These are phyloP conservation scores for Oldenlandia corymbosa DNA, from an alignment of 257 asterid species.

Conservation along the genomic window DNA sequence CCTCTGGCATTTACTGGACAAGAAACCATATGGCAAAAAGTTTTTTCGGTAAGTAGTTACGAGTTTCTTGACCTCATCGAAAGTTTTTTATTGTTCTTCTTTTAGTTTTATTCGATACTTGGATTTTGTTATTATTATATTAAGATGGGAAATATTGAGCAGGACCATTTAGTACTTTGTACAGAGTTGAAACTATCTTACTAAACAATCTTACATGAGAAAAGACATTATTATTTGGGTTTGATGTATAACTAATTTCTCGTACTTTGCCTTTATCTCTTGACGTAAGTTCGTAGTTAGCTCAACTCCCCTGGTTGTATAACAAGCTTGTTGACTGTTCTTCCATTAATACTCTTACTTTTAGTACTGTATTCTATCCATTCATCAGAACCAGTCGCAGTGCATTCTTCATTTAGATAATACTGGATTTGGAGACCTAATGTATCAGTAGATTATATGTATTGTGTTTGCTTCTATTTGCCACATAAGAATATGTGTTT, in stretches of 20 bases:
- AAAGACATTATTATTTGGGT: too few species aligned
- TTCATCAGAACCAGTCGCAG: background rate
- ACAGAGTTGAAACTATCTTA: background rate
- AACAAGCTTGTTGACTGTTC: background rate
- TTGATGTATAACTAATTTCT: background rate
- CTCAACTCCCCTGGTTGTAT: background rate
- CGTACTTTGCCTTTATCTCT: background rate
- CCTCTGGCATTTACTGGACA: slow-evolving; percentile 97
- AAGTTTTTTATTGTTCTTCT: slow-evolving; percentile 4
- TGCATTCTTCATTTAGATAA: background rate
- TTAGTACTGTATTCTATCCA: background rate
- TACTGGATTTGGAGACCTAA: background rate
- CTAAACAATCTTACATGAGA: background rate
- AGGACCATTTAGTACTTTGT: background rate
- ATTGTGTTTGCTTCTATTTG: background rate
- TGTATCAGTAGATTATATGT: background rate
- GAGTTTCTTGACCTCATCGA: background rate
- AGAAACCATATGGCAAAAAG: slow-evolving; percentile 93
- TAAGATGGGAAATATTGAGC: background rate
- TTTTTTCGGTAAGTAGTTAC: slow-evolving; percentile 60
- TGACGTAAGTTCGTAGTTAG: background rate
- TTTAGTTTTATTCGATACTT: background rate
- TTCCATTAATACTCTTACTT: background rate
- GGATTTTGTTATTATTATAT: background rate
- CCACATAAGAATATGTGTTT: background rate